Percentiles rank a stretch among this genome's conserved stretches.
phyloP scores from a whole-genome alignment of 768 basidiomycete species.

The Pisolithus orientalis region DNA sequence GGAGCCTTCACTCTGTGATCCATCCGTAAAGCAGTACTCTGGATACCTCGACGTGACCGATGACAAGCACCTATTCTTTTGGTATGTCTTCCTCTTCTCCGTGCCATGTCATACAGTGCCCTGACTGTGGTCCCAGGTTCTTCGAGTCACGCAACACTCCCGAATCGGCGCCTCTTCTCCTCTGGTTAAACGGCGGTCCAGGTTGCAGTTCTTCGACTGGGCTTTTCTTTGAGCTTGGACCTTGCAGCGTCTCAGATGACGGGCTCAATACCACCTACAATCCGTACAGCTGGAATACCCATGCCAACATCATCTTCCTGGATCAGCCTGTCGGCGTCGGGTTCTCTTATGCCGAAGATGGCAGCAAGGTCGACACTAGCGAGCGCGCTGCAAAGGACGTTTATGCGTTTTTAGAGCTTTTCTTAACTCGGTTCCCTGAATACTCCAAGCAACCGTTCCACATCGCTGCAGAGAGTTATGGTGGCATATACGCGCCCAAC shows the following conservation, averaged over 20 bases:
- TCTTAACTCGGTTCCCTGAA: conserved; percentile 69
- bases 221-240: conserved; percentile 88
- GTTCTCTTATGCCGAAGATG: conserved; percentile 77
- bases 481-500: conserved; percentile 78
- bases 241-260: conserved; percentile 66
- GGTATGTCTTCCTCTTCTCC: conserved; percentile 37
- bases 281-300: conserved; percentile 77
- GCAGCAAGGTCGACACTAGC: conserved; percentile 67
- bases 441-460: conserved; percentile 70
- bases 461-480: conserved; percentile 75
- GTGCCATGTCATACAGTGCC: neutral
- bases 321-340: conserved; percentile 86
- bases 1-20: conserved; percentile 70
- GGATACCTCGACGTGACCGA: conserved; percentile 81
- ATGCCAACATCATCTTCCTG: conserved; percentile 56
- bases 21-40: conserved; percentile 65
- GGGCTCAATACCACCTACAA: conserved; percentile 71
- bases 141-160: conserved; percentile 81
- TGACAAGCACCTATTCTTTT: conserved; percentile 83
- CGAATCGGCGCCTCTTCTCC: conserved; percentile 68
- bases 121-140: conserved; percentile 48
- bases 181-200: conserved; percentile 88
- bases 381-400: conserved; percentile 90
- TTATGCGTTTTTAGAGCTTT: conserved; percentile 76
- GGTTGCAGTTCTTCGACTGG: conserved; percentile 75